Evolutionary conservation across 352 stramenopile genomes (phyloP), one percentile per base, ranked within the genome.

Genomic region (Paralagenidium karlingii): DNA sequence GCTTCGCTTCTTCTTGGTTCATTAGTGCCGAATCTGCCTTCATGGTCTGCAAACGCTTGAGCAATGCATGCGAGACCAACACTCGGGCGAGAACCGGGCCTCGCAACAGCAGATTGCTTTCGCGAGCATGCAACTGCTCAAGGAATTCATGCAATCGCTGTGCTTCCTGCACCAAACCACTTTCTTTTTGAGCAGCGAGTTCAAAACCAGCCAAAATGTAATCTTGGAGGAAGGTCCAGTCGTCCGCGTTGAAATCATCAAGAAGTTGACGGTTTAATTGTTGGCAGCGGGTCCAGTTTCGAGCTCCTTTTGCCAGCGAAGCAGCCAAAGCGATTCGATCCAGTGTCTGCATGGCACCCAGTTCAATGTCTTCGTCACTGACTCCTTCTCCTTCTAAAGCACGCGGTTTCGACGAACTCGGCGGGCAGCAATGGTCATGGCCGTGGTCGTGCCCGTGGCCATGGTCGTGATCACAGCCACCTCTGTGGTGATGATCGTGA

Each of bases 301-400:
- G 27, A 24, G 79, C 61, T 8, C 62, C 52, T 34, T 68, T 77
- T 0, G 60, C 58, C 6, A 91, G 51, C n/a, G 60, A 51, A 0
- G 78, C 70, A 30, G 88, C 75, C 6, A 91, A 55, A 22, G 60
- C 62, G 34, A 87, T 46, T 6, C 63, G 66, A 43, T 91, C 78
- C 34, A 88, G 85, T 21, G 59, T 52, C 30, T 89, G 73, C 68
- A 91, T 77, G n/a, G 71, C 68, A 21, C 78, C 78, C 11, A 86
- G 51, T 25, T 82, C 75, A 46, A 91, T 88, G 4, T 91, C 77
- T 28, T 91, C 77, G 29, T 91, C 77, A 51, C 78, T 71, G 13
- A 60, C 65, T 27, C 74, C 77, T 43, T 86, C 53, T 7, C 73
- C 77, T 47, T 91, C 77, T 0, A 64, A 58, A 8, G 70, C 58